Base-by-base conservation (phyloP, 768 basidiomycete genomes). In the Neoboletus brunneissimus region DNA sequence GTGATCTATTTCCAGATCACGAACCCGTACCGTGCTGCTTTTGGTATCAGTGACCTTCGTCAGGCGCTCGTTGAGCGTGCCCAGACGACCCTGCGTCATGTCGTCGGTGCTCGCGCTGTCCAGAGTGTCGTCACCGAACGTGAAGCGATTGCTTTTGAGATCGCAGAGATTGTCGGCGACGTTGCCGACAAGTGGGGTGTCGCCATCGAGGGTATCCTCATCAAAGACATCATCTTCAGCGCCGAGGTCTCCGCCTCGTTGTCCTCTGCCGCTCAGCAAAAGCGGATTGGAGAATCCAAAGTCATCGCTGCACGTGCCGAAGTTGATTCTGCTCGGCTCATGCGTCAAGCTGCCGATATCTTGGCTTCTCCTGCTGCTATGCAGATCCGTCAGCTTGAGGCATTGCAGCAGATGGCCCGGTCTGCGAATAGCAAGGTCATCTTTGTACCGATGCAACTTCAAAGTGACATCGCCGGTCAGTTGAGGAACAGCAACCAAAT, bases 171-270 rank as follows among this genome's bases (percentile, higher is more conserved):
- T 55, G 93, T 98, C 31, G 90, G 88, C 27, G 89, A 94, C 71
- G 82, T 94, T 43, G 90, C 91, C 16, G 91, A 92, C 75, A 92
- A 92, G 71, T 98, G 96, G 96, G 96, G 96, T 71, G 96, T 98
- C 42, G 81, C 89, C 29, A 95, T 98, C 71, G 96, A 98, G 72
- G 91, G 91, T 50, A 95, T 98, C 75, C 85, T 97, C 69, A 91
- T 92, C 78, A 92, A 92, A 76, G 91, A 93, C 71, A 92, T 94
- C 74, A 88, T 94, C 74, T 97, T 98, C 81, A 89, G 88, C 52
- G 59, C 88, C 47, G 96, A 98, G 56, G 84, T 99, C 18, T 86
- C 94, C 51, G 87, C 92, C 10, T 92, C 91, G 18, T 81, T 99
- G 48, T 96, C 94, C 13, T 91, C 89, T 60, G 96, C 96, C 37